Percentiles rank a stretch among this genome's conserved stretches.
Conservation (phyloP, 805 yeast species). For the Ogataea saltuana region DNA sequence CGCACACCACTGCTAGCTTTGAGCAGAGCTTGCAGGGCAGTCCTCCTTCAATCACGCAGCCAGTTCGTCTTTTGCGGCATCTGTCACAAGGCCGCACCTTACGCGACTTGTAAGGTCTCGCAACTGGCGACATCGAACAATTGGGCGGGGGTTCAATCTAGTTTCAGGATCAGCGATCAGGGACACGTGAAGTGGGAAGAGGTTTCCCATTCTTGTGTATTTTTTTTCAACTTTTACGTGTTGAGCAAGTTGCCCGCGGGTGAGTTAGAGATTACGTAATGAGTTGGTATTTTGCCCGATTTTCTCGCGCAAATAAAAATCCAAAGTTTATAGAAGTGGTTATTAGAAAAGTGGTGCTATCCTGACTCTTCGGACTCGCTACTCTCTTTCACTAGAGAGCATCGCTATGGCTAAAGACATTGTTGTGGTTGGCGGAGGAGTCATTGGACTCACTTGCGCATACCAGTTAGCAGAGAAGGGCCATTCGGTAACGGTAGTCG, state of each 20-base stretch:
- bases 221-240: too few species aligned
- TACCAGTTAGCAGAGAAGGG: conserved; percentile 43
- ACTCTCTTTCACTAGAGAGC: too few species aligned
- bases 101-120: conserved; percentile 20
- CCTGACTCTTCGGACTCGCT: too few species aligned
- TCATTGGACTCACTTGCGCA: conserved; percentile 58
- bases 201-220: neutral
- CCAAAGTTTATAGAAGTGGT: too few species aligned
- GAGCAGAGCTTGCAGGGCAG: conserved; percentile 18
- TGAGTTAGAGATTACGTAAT: too few species aligned
- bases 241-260: too few species aligned
- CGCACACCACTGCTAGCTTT: conserved; percentile 10
- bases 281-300: too few species aligned
- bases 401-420: conserved; percentile 29
- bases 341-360: too few species aligned
- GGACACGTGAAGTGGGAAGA: too few species aligned
- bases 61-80: conserved; percentile 17
- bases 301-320: too few species aligned
- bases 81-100: conserved; percentile 21
- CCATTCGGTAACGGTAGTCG: conserved; percentile 41
- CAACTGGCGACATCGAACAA: conserved; percentile 1
- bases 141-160: too few species aligned
- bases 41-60: conserved; percentile 16
- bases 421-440: conserved; percentile 58
- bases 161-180: too few species aligned